Percentiles rank a stretch among this genome's conserved stretches.
These are phyloP conservation scores for Marchantia paleacea DNA, from an alignment of 225 moss, liverwort and hornwort species.

Conservation along the genomic window DNA sequence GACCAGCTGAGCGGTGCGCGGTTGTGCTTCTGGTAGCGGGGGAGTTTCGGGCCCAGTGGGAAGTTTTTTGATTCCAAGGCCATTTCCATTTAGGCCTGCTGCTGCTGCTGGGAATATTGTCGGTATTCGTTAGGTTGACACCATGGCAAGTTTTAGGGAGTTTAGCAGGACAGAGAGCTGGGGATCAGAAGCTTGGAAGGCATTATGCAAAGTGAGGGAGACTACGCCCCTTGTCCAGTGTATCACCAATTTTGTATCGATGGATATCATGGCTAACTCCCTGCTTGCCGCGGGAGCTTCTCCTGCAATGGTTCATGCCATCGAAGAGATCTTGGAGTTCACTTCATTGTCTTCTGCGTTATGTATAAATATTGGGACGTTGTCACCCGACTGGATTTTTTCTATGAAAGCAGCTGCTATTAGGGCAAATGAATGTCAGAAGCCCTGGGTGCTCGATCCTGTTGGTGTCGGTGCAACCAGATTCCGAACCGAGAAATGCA, in stretches of 20 bases:
- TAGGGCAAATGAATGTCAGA: conserved; percentile 79
- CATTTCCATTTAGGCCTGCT: neutral
- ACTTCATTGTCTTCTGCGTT: conserved; percentile 86
- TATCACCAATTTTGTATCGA: conserved; percentile 94
- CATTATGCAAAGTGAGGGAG: conserved; percentile 76
- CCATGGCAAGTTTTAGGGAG: conserved; percentile 94
- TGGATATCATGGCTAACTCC: conserved; percentile 98
- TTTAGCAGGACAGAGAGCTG: conserved; percentile 84
- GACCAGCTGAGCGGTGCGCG: conserved; percentile 2
- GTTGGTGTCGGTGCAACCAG: conserved; percentile 93
- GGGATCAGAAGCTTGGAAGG: conserved; percentile 95
- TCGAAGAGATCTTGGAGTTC: conserved; percentile 91
- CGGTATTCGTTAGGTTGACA: neutral
- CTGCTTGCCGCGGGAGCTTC: conserved; percentile 86
- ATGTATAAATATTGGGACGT: conserved; percentile 92
- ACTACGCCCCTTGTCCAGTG: conserved; percentile 80
- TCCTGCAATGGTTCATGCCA: conserved; percentile 95
- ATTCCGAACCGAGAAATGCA: conserved; percentile 92
- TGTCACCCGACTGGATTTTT: conserved; percentile 92
- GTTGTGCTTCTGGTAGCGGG: neutral
- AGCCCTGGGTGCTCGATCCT: conserved; percentile 98
- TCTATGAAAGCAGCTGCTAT: conserved; percentile 95
- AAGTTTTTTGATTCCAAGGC: neutral
- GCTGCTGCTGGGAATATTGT: neutral
- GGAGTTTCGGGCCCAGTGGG: neutral